Percentiles rank a stretch among this genome's conserved stretches.
These are phyloP conservation scores for Pontederia crassipes DNA, from an alignment of 176 grass and related monocot species.

Conservation along the genomic window DNA sequence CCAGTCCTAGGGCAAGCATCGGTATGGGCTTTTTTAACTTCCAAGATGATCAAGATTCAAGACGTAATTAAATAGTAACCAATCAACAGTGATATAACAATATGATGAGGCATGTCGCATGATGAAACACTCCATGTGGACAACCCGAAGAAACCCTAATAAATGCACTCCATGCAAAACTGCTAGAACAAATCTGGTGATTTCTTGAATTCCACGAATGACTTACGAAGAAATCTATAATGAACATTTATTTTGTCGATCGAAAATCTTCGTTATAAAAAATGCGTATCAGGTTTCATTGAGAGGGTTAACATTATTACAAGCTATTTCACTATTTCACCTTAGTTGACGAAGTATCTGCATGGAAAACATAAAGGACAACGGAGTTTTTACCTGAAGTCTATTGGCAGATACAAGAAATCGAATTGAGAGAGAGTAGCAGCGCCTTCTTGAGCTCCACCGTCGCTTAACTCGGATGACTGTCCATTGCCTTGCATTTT, in stretches of 20 bases:
- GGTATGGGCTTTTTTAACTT: background rate
- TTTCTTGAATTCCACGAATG: too few species aligned
- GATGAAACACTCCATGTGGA: too few species aligned
- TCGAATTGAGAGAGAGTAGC: conserved; percentile 14
- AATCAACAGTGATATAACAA: background rate
- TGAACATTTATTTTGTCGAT: too few species aligned
- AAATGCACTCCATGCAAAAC: background rate
- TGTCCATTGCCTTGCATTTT: background rate
- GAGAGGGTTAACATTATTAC: too few species aligned
- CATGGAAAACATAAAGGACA: background rate
- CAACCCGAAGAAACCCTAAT: background rate
- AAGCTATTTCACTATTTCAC: too few species aligned
- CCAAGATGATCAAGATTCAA: too few species aligned
- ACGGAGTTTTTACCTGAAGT: background rate
- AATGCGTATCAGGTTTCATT: too few species aligned
- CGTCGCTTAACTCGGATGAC: background rate
- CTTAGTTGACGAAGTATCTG: too few species aligned
- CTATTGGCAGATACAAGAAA: conserved; percentile 12
- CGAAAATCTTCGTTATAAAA: too few species aligned
- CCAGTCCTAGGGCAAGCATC: background rate
- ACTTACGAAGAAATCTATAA: too few species aligned
- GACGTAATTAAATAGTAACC: background rate
- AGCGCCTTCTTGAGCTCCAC: conserved; percentile 41
- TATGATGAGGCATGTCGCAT: too few species aligned
- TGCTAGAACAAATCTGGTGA: background rate